Evolutionary conservation across 805 yeast genomes (phyloP).

Genomic region (Candida ovalis): DNA sequence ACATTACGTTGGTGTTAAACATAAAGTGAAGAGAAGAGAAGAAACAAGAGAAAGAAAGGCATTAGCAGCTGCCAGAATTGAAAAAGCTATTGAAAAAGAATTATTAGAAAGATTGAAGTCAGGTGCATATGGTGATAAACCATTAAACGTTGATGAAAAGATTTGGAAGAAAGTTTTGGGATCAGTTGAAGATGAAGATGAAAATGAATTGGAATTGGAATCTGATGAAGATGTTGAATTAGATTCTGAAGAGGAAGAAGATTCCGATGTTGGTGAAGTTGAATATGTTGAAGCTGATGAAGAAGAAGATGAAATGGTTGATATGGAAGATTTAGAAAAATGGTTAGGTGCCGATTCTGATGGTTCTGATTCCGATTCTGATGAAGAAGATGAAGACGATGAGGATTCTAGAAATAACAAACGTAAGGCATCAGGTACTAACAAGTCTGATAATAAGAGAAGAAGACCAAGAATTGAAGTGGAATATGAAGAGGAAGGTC

Average conservation of each 20-base stretch:
- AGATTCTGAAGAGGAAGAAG: constrained; percentile 48
- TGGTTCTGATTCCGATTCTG: constrained; percentile 38
- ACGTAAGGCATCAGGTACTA: constrained; percentile 11
- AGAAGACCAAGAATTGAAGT: constrained; percentile 64
- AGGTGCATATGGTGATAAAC: constrained; percentile 98
- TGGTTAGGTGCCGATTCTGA: constrained; percentile 51
- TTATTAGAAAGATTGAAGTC: constrained; percentile 89
- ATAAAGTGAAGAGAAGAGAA: constrained; percentile 93
- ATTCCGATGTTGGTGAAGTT: constrained; percentile 55
- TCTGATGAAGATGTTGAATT: constrained; percentile 38
- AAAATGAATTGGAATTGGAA: constrained; percentile 44
- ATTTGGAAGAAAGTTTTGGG: constrained; percentile 94
- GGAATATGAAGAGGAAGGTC: constrained; percentile 62
- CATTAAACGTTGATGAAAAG: constrained; percentile 92
- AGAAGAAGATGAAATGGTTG: constrained; percentile 84
- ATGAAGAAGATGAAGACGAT: constrained; percentile 27
- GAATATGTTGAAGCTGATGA: constrained; percentile 91
- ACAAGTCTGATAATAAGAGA: constrained; percentile 39
- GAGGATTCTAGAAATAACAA: constrained; percentile 33
- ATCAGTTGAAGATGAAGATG: constrained; percentile 55
- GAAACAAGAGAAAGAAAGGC: constrained; percentile 95
- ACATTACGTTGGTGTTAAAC: constrained; percentile 87
- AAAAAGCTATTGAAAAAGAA: constrained; percentile 94
- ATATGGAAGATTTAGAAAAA: constrained; percentile 86
- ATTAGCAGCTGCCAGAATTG: constrained; percentile 92